A percentile compares a stretch with the other conserved stretches of the same genome.
Conservation (phyloP, 2,329 filamentous ascomycete species). For the Exophiala mesophila region DNA sequence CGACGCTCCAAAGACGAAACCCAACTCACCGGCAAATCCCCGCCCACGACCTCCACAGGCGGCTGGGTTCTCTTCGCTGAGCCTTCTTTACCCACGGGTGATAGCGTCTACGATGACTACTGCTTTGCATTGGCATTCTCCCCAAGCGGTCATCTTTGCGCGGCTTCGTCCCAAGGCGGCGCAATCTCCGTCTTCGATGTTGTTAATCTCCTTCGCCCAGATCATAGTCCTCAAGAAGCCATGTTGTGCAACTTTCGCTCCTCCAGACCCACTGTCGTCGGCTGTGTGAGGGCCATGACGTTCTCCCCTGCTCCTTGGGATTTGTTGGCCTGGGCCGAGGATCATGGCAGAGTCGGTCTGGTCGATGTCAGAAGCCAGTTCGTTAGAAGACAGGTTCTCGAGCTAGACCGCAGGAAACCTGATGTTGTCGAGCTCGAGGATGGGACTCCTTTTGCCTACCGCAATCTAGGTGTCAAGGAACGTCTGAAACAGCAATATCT, state of each 20-base stretch:
- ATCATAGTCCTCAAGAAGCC: slow-evolving; percentile 31
- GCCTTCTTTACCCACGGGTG: slow-evolving; percentile 39
- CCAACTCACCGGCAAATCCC: slow-evolving; percentile 1
- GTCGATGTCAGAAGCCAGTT: slow-evolving; percentile 46
- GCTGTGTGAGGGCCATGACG: slow-evolving; percentile 83
- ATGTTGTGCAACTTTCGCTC: slow-evolving; percentile 73
- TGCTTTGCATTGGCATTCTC: slow-evolving; percentile 49
- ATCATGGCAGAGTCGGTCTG: slow-evolving; percentile 54
- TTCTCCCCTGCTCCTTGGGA: slow-evolving; percentile 90
- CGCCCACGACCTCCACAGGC: slow-evolving; percentile 35
- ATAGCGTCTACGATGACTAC: slow-evolving; percentile 37
- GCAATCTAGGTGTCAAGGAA: slow-evolving; percentile 22
- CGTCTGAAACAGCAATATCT: slow-evolving; percentile 24
- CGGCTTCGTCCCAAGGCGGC: slow-evolving; percentile 47
- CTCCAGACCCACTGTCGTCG: slow-evolving; percentile 66
- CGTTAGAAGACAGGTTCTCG: slow-evolving; percentile 39
- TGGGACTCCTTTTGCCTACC: slow-evolving; percentile 23
- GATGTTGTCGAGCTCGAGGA: slow-evolving; percentile 24
- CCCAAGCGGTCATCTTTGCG: slow-evolving; percentile 45
- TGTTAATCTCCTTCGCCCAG: slow-evolving; percentile 23
- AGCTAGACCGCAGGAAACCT: slow-evolving; percentile 24
- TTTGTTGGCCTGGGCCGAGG: slow-evolving; percentile 89
- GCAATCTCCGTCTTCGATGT: slow-evolving; percentile 45
- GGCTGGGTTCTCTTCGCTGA: slow-evolving; percentile 38
- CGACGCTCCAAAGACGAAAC: slow-evolving; percentile 39